Percentiles rank a stretch among this genome's conserved stretches.
phyloP scores from a whole-genome alignment of 352 stramenopile genomes.

The Phytophthora rubi region DNA sequence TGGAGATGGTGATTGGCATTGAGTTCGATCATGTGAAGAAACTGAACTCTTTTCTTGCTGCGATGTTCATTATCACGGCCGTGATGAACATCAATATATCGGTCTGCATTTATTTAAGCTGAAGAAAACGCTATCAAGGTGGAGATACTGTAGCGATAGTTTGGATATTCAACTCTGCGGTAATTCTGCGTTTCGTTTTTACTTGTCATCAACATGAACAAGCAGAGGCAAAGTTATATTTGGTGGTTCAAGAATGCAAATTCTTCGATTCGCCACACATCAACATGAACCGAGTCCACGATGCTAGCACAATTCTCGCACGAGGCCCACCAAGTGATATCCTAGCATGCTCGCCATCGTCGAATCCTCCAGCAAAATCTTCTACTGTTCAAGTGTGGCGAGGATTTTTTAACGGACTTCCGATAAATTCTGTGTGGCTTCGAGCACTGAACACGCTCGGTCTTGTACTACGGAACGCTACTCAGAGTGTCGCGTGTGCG shows the following conservation, averaged over 20 bases:
- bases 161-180: too few relatives aligned
- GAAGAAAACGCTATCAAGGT: background rate
- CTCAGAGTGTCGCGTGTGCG: constrained; percentile 7
- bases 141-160: too few relatives aligned
- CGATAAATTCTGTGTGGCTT: background rate
- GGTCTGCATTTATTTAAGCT: constrained; percentile 26
- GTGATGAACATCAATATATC: constrained; percentile 37
- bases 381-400: background rate
- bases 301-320: background rate
- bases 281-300: background rate
- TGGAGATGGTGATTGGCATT: constrained; percentile 19
- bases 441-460: constrained; percentile 1
- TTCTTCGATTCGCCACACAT: background rate
- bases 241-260: background rate
- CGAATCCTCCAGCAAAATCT: background rate
- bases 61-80: constrained; percentile 11
- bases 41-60: constrained; percentile 20
- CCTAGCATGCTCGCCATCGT: background rate
- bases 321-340: background rate
- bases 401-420: background rate
- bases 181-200: background rate
- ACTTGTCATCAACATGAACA: background rate
- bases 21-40: constrained; percentile 19
- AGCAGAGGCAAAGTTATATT: background rate
- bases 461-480: constrained; percentile 16